Conservation (phyloP, 2,329 filamentous ascomycete genomes). For the Epichloe scottii region DNA sequence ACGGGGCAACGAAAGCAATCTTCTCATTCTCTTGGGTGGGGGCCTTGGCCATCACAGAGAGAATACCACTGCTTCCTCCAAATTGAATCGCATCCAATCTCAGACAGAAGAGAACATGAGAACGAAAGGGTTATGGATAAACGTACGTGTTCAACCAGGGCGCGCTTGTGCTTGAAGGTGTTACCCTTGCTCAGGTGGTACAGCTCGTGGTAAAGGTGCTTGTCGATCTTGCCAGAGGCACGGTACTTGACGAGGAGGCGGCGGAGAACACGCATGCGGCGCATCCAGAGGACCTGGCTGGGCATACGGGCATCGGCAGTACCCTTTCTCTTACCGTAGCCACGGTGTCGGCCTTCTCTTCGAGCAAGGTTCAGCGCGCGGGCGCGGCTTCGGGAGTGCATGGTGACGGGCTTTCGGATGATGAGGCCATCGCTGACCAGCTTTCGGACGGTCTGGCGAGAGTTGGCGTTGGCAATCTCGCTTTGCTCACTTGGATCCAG, state of each 20-base stretch:
- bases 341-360: slow-evolving; percentile 93
- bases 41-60: neutral
- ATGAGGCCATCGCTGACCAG: slow-evolving; percentile 99
- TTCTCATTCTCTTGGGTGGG: neutral
- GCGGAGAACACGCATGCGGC: slow-evolving; percentile 96
- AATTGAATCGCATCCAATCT: neutral
- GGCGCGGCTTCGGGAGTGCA: slow-evolving; percentile 96
- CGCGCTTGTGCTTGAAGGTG: slow-evolving; percentile 99
- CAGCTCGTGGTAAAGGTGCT: slow-evolving; percentile 99
- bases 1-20: neutral
- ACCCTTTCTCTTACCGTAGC: slow-evolving; percentile 99
- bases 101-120: neutral
- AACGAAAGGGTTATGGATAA: slow-evolving; percentile 8
- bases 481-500: slow-evolving; percentile 98
- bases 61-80: neutral
- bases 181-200: slow-evolving; percentile 99
- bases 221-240: slow-evolving; percentile 99
- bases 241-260: slow-evolving; percentile 99
- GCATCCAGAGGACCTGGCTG: slow-evolving; percentile 98
- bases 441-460: slow-evolving; percentile 98
- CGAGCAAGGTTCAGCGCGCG: slow-evolving; percentile 90
- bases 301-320: slow-evolving; percentile 99
- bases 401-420: slow-evolving; percentile 99
- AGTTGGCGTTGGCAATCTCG: slow-evolving; percentile 99
- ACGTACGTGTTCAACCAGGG: slow-evolving; percentile 99